These are phyloP conservation scores for Verticillium tricorpus DNA, from an alignment of 2,329 filamentous ascomycete species.

Conservation along the genomic window DNA sequence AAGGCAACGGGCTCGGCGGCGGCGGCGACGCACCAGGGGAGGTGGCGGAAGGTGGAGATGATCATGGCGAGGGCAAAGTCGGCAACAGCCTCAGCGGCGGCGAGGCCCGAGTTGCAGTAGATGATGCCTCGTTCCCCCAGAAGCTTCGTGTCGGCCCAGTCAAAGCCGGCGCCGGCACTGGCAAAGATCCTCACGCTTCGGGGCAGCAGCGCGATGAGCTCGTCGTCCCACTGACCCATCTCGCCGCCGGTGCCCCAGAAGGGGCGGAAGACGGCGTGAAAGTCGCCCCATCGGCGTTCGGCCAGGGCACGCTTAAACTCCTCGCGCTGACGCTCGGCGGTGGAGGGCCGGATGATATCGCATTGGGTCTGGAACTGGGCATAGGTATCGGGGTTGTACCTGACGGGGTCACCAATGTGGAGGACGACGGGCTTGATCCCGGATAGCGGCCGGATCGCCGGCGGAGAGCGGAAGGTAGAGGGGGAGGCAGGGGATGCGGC, in stretches of 20 bases:
- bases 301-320: conserved; percentile 45
- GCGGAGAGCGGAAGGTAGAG: not conserved
- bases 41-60: conserved; percentile 63
- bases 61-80: conserved; percentile 68
- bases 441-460: conserved; percentile 11
- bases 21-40: conserved; percentile 59
- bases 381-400: conserved; percentile 44
- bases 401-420: conserved; percentile 64
- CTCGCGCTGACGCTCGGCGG: conserved; percentile 43
- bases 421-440: conserved; percentile 53
- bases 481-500: conserved; percentile 33
- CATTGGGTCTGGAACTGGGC: conserved; percentile 36
- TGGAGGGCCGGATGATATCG: conserved; percentile 46
- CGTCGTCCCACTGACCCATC: conserved; percentile 60
- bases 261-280: conserved; percentile 52
- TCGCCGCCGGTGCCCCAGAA: conserved; percentile 62
- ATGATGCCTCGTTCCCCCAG: conserved; percentile 59
- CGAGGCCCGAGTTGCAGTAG: conserved; percentile 69
- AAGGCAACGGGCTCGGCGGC: conserved; percentile 44
- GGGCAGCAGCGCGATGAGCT: conserved; percentile 54
- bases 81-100: conserved; percentile 68
- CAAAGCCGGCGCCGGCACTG: conserved; percentile 60
- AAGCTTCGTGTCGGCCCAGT: conserved; percentile 60
- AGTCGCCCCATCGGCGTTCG: conserved; percentile 50
- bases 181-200: conserved; percentile 55